Evolutionary conservation across 2,329 filamentous ascomycete species (phyloP).

Genomic region (Trichophaea hybrida): DNA sequence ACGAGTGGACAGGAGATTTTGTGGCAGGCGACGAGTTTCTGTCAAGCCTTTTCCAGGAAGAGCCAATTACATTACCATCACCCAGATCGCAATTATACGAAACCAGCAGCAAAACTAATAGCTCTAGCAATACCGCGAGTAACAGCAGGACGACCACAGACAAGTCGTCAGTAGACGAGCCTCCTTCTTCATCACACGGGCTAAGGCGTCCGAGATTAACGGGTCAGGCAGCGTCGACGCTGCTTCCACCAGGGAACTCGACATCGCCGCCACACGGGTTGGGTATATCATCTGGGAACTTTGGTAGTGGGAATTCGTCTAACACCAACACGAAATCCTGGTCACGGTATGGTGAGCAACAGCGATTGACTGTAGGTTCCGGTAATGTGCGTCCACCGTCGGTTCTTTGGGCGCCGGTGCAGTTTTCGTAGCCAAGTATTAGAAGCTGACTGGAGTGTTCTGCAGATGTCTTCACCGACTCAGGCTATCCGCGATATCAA

Average conservation of each 20-base stretch:
- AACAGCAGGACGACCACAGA: neutral
- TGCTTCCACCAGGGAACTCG: constrained; percentile 1
- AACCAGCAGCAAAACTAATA: neutral
- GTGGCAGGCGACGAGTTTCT: neutral
- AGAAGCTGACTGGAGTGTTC: neutral
- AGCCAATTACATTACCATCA: constrained; percentile 16
- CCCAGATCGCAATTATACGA: constrained; percentile 13
- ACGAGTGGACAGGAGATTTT: constrained; percentile 6
- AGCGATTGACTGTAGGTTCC: neutral
- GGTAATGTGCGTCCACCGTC: neutral
- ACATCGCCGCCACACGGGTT: constrained; percentile 3
- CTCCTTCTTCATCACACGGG: constrained; percentile 6
- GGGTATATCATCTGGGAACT: constrained; percentile 9
- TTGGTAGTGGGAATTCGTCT: constrained; percentile 7
- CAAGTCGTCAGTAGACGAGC: neutral
- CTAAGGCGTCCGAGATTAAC: constrained; percentile 18
- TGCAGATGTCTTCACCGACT: constrained; percentile 3
- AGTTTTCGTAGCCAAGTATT: neutral
- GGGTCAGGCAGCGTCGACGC: constrained; percentile 14
- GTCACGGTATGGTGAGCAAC: constrained; percentile 17
- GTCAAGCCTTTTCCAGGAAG: constrained; percentile 12
- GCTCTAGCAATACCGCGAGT: neutral
- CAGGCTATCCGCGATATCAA: constrained; percentile 23
- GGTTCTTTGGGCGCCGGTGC: neutral
- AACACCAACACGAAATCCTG: neutral